Percentiles rank a stretch among this genome's conserved stretches.
phyloP scores from a whole-genome alignment of 2,329 filamentous ascomycete species.

The Verticillium dahliae region DNA sequence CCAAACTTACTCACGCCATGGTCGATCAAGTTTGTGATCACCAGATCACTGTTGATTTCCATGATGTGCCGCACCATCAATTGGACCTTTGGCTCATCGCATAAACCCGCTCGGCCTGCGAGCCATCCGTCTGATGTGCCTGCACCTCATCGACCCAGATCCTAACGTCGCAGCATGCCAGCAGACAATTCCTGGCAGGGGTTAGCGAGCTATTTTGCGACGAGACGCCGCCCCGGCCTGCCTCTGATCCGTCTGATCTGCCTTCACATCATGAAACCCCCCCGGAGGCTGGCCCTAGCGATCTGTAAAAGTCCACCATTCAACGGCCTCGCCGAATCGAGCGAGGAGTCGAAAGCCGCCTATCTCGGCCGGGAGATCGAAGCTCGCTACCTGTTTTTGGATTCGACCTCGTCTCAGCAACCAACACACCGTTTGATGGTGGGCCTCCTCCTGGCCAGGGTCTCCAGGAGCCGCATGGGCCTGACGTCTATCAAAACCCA shows the following conservation, averaged over 20 bases:
- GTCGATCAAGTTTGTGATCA: neutral
- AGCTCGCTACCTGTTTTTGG: neutral
- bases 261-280: neutral
- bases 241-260: slow-evolving; percentile 3
- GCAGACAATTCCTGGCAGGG: too few species aligned
- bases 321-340: neutral
- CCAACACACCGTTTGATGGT: neutral
- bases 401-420: neutral
- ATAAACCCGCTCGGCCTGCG: neutral
- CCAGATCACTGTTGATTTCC: neutral
- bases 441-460: neutral
- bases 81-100: neutral
- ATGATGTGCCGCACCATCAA: neutral
- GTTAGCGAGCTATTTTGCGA: neutral
- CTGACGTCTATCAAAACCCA: neutral
- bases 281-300: neutral
- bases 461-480: neutral
- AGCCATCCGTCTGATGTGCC: neutral
- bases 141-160: neutral
- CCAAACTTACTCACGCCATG: neutral
- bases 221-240: neutral
- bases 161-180: too few species aligned
- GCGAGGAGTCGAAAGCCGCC: neutral
- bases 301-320: neutral
- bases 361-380: neutral